phyloP scores from a whole-genome alignment of 2,329 filamentous ascomycete species.

The Ophiostoma australiae region DNA sequence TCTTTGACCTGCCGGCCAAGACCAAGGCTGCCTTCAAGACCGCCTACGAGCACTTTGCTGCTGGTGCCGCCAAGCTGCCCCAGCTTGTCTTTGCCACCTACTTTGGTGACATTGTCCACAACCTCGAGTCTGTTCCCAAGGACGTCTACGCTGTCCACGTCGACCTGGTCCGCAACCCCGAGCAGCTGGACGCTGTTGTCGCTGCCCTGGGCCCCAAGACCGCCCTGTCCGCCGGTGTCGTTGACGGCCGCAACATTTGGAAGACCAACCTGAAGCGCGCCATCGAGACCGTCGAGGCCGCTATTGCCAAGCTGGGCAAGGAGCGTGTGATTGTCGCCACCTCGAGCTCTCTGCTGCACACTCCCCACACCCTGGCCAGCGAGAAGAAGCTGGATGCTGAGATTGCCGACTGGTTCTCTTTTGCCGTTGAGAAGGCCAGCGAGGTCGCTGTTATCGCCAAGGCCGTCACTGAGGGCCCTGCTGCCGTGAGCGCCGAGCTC shows the following conservation, averaged over 20 bases:
- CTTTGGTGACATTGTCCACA: conserved; percentile 99
- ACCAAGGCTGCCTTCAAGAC: conserved; percentile 97
- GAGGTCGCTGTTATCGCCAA: conserved; percentile 94
- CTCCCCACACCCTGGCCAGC: conserved; percentile 92
- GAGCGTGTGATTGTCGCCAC: conserved; percentile 95
- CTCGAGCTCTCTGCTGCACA: conserved; percentile 96
- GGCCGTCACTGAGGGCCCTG: conserved; percentile 89
- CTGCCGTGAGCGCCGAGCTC: conserved; percentile 77
- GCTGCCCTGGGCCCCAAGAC: conserved; percentile 81
- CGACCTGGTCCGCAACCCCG: conserved; percentile 95
- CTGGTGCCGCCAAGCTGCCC: conserved; percentile 73
- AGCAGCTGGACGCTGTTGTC: conserved; percentile 86
- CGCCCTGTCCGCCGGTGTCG: conserved; percentile 88
- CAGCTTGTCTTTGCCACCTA: conserved; percentile 91
- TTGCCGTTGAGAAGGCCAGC: conserved; percentile 87
- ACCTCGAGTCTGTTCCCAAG: conserved; percentile 82
- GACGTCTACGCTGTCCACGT: conserved; percentile 82
- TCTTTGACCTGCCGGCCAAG: conserved; percentile 86
- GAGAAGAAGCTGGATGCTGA: conserved; percentile 98
- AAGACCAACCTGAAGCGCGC: conserved; percentile 98
- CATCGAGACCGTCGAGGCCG: conserved; percentile 83
- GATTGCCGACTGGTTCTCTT: conserved; percentile 97
- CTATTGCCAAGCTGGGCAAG: conserved; percentile 92
- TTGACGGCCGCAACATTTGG: conserved; percentile 99
- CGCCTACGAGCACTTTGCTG: conserved; percentile 81